Evolutionary conservation across 1,139 yeast genomes (phyloP), one percentile per base, ranked within the genome.

Genomic region (Ogataea hybrid): DNA sequence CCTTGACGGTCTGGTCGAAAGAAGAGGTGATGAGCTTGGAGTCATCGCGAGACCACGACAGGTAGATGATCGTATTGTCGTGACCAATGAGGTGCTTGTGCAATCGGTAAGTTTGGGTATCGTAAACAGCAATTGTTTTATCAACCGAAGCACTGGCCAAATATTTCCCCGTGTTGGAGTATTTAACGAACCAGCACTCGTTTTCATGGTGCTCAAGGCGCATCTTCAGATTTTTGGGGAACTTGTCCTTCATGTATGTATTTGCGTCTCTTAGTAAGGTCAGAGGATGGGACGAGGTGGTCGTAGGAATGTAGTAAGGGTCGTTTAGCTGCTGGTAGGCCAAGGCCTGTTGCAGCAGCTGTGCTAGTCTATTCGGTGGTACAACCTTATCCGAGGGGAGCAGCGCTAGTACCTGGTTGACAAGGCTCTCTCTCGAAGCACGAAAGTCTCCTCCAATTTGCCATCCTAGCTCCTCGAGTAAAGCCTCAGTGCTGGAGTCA

Each of bases 111-210:
- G 73, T 69, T 32, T 76, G 57, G 1, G 83, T 87, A 57, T 82
- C 84, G 66, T 87, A 87, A 15, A 89, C 69, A 23, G 80, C 67
- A 28, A 88, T 69, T 21, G 73, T 70, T 5, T 81, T 75, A 56
- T 87, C 95, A 15, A 79, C 74, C 9, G 94, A 81, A 0, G 92
- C 88, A 0, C 92, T 77, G 8, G 88, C 95, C 39, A 90, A 66
- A 49, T 69, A 80, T 46, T 70, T 71, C 2, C 97, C 97, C 63
- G 76, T 74, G 31, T 89, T 87, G 3, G 94, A 84, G 58, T 87
- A 89, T 46, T 77, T 77, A 12, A 84, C 70, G 56, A 73, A 83
- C 97, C 97, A 90, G 5, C 87, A 94, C 59, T 90, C 96, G 52
- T 84, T 81, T 0, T 69, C 64, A 57, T 86, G 94, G 39, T 71